Conservation (phyloP, 495 filamentous ascomycete genomes). For the Poronia punctata region DNA sequence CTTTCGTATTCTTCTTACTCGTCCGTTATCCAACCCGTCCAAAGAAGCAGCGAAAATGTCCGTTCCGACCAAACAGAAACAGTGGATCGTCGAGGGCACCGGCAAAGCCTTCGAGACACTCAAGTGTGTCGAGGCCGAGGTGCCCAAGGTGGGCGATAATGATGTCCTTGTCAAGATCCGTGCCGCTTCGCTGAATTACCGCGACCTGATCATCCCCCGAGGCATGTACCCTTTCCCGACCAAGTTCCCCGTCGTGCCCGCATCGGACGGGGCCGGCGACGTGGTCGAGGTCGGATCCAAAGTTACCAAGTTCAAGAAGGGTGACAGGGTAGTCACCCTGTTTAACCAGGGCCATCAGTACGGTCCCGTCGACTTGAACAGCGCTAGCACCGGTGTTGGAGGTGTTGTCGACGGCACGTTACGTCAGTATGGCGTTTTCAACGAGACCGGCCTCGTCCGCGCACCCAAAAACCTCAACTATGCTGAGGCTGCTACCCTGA, state of each 20-base stretch:
- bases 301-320: conserved; percentile 60
- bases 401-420: conserved; percentile 65
- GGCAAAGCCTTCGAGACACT: conserved; percentile 56
- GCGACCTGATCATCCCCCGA: conserved; percentile 71
- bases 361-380: conserved; percentile 43
- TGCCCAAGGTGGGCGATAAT: conserved; percentile 59
- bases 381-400: conserved; percentile 54
- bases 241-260: conserved; percentile 53
- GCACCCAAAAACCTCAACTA: conserved; percentile 56
- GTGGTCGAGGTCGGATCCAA: conserved; percentile 61
- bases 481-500: conserved; percentile 58
- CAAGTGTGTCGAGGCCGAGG: conserved; percentile 41
- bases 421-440: conserved; percentile 64
- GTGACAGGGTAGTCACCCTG: conserved; percentile 66
- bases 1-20: too few relatives aligned
- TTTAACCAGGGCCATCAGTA: conserved; percentile 73
- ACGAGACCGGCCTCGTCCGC: conserved; percentile 61
- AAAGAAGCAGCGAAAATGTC: conserved; percentile 3
- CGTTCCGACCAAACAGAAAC: conserved; percentile 49
- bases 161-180: conserved; percentile 72
- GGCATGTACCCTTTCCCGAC: conserved; percentile 63
- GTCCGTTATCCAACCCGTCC: not conserved
- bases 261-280: conserved; percentile 73
- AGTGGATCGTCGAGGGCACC: conserved; percentile 54
- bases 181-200: conserved; percentile 74